A percentile compares a stretch with the other conserved stretches of the same genome.
Conservation (phyloP, 2,329 filamentous ascomycete genomes). For the Harringtonia aguacate region DNA sequence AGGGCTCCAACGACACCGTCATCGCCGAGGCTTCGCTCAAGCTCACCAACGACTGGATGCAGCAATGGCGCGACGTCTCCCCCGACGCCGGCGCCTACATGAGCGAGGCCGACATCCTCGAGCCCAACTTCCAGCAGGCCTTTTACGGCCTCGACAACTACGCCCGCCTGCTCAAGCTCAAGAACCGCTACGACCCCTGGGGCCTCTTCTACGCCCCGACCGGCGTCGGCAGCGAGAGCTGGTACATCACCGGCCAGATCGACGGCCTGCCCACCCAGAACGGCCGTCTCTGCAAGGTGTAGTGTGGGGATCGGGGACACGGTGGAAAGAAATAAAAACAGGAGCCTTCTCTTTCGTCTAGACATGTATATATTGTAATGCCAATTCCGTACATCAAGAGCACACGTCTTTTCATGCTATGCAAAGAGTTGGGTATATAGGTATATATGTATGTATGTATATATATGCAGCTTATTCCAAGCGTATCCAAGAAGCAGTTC, state of each 20-base stretch:
- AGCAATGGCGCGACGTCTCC: conserved; percentile 16
- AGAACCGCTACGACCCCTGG: conserved; percentile 22
- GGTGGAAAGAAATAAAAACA: too few species aligned
- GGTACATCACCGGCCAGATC: conserved; percentile 13
- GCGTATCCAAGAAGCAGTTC: too few species aligned
- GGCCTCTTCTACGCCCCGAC: conserved; percentile 18
- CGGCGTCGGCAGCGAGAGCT: conserved; percentile 15
- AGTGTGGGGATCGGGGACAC: background rate
- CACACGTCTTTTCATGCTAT: too few species aligned
- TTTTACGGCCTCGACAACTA: conserved; percentile 24
- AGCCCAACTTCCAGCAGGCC: conserved; percentile 20
- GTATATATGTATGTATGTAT: too few species aligned
- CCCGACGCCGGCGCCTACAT: conserved; percentile 25
- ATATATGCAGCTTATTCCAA: too few species aligned
- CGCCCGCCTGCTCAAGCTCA: conserved; percentile 16
- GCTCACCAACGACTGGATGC: conserved; percentile 22
- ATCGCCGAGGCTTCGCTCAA: conserved; percentile 13
- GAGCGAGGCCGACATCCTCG: conserved; percentile 26
- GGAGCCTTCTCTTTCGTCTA: too few species aligned
- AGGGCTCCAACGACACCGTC: conserved; percentile 5
- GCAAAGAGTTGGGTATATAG: too few species aligned
- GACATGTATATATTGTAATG: background rate
- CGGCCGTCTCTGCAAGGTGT: conserved; percentile 9
- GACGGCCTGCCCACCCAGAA: conserved; percentile 12
- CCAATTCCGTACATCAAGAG: too few species aligned